phyloP scores from a whole-genome alignment of 208 protist species.

The Leishmania amazonensis region DNA sequence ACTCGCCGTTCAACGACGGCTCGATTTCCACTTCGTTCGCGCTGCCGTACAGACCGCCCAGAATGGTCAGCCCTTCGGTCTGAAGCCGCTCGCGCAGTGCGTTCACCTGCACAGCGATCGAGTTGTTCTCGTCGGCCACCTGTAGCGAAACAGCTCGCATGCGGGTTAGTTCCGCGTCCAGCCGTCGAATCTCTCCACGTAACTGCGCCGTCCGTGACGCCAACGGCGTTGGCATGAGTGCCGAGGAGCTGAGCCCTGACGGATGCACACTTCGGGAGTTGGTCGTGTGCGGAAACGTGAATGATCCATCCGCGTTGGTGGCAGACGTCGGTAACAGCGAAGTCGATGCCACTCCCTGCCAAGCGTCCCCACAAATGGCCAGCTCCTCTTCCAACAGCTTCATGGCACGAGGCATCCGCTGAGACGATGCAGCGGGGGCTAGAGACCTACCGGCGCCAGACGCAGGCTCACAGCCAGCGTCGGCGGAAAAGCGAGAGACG shows the following conservation, averaged over 20 bases:
- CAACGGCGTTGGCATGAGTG: constrained; percentile 9
- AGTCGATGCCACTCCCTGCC: not conserved
- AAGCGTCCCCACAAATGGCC: constrained; percentile 45
- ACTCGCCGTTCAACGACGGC: not conserved
- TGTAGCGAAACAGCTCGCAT: constrained; percentile 50
- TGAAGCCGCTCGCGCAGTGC: constrained; percentile 51
- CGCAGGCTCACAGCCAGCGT: not conserved
- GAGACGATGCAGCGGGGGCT: constrained; percentile 8
- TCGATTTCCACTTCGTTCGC: not conserved
- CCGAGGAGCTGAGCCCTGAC: not conserved
- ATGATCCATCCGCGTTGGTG: not conserved
- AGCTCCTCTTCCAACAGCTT: constrained; percentile 70
- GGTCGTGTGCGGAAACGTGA: not conserved
- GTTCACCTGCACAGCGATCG: constrained; percentile 58
- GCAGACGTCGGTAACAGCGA: not conserved
- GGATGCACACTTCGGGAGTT: not conserved
- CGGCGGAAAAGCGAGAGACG: not conserved
- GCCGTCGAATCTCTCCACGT: constrained; percentile 51
- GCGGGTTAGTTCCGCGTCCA: constrained; percentile 59
- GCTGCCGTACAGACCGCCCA: constrained; percentile 46
- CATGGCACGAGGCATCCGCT: constrained; percentile 78
- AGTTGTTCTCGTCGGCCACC: constrained; percentile 56
- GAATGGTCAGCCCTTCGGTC: constrained; percentile 54
- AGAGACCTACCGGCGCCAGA: not conserved
- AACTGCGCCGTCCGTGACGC: constrained; percentile 31